These are phyloP conservation scores for Naganishia cerealis DNA, from an alignment of 1,284 basidiomycete species.

Conservation along the genomic window DNA sequence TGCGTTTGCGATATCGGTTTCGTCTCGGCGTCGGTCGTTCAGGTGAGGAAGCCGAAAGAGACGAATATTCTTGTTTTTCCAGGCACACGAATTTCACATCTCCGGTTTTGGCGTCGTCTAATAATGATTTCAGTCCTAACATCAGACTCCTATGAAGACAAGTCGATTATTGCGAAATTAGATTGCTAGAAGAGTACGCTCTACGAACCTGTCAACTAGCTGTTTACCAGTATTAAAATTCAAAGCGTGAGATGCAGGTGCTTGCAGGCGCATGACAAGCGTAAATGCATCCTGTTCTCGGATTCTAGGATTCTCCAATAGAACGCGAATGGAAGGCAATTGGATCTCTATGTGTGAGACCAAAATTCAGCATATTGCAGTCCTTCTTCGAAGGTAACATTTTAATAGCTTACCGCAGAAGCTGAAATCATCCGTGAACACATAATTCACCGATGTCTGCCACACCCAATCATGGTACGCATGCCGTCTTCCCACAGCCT, in stretches of 20 bases:
- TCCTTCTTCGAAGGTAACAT: neutral
- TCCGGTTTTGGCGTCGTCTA: slow-evolving; percentile 53
- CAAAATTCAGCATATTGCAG: neutral
- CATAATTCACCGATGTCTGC: slow-evolving; percentile 68
- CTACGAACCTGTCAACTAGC: slow-evolving; percentile 62
- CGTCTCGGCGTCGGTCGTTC: slow-evolving; percentile 2
- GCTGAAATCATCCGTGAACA: slow-evolving; percentile 67
- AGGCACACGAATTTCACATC: slow-evolving; percentile 69
- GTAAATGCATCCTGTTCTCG: slow-evolving; percentile 65
- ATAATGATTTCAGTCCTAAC: slow-evolving; percentile 54
- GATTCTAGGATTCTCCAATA: slow-evolving; percentile 64
- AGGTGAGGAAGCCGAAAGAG: neutral
- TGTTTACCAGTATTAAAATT: slow-evolving; percentile 66
- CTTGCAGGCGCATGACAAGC: slow-evolving; percentile 69
- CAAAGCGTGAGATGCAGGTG: slow-evolving; percentile 66
- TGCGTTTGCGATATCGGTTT: slow-evolving; percentile 39
- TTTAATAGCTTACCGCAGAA: slow-evolving; percentile 63
- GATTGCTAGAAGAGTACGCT: slow-evolving; percentile 58
- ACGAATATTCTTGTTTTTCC: slow-evolving; percentile 55
- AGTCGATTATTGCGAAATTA: slow-evolving; percentile 13
- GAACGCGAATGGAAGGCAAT: slow-evolving; percentile 63
- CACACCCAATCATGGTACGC: slow-evolving; percentile 71
- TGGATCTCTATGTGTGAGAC: slow-evolving; percentile 59
- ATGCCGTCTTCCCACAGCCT: slow-evolving; percentile 63
- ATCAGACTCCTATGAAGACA: slow-evolving; percentile 64